Conservation (phyloP, 768 basidiomycete species). For the Mycena metata region DNA sequence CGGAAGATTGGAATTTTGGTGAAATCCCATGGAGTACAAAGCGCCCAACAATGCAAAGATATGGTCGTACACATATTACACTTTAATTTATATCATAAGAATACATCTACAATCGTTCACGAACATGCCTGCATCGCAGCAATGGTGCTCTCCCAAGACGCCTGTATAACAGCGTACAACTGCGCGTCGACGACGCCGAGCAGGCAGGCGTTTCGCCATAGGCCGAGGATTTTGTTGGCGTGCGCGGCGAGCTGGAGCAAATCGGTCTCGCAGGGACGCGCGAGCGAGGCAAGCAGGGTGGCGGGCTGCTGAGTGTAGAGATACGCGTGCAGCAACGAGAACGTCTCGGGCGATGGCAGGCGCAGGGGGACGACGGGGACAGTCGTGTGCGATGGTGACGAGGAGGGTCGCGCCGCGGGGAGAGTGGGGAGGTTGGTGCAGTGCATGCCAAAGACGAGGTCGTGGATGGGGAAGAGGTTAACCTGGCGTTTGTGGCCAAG, state of each 20-base stretch:
- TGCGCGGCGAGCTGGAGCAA: constrained; percentile 31
- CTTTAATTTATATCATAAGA: constrained; percentile 20
- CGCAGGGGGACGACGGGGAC: constrained; percentile 66
- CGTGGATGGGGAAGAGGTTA: constrained; percentile 58
- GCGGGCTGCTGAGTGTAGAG: constrained; percentile 63
- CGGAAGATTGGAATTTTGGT: no score
- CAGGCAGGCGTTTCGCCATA: constrained; percentile 66
- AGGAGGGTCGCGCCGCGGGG: constrained; percentile 38
- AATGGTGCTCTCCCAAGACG: constrained; percentile 65
- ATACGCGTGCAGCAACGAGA: constrained; percentile 61
- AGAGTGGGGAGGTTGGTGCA: constrained; percentile 55
- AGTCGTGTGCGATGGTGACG: constrained; percentile 25
- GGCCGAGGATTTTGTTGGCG: constrained; percentile 48
- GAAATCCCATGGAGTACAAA: no score
- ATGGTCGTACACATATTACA: constrained; percentile 13
- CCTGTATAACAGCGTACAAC: constrained; percentile 64
- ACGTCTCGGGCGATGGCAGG: constrained; percentile 66
- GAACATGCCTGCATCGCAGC: constrained; percentile 50
- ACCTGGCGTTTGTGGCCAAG: constrained; percentile 43
- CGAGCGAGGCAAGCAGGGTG: constrained; percentile 57
- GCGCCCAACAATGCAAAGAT: no score
- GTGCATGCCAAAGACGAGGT: constrained; percentile 56
- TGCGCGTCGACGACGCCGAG: constrained; percentile 63
- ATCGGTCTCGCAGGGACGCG: constrained; percentile 46
- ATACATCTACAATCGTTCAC: constrained; percentile 3